A percentile compares a stretch with the other conserved stretches of the same genome.
Conservation (phyloP, 768 basidiomycete species). For the Leccinum truebloodii region DNA sequence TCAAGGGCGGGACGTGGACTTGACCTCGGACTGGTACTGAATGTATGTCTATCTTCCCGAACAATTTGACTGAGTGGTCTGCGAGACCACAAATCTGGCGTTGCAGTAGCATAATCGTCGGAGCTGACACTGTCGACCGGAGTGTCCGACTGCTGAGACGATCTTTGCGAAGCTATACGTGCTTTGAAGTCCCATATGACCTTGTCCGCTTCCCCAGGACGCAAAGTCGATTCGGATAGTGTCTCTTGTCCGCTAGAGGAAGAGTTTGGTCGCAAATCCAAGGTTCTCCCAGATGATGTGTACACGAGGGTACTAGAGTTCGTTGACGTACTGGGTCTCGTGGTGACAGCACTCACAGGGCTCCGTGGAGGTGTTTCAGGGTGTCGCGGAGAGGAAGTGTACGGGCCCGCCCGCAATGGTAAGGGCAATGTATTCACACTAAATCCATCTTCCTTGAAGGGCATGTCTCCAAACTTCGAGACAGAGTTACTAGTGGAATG, state of each 20-base stretch:
- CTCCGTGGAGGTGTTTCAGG: slow-evolving; percentile 63
- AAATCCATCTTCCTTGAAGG: slow-evolving; percentile 33
- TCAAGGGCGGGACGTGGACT: slow-evolving; percentile 33
- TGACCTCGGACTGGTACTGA: slow-evolving; percentile 17
- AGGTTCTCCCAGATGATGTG: slow-evolving; percentile 30
- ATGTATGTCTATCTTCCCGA: slow-evolving; percentile 19
- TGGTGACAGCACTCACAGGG: slow-evolving; percentile 56
- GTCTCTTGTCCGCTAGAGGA: slow-evolving; percentile 35
- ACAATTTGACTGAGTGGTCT: slow-evolving; percentile 32
- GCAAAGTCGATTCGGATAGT: slow-evolving; percentile 33
- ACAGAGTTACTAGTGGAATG: slow-evolving; percentile 29
- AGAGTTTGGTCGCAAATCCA: slow-evolving; percentile 28
- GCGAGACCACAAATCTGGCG: slow-evolving; percentile 34
- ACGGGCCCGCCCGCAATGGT: slow-evolving; percentile 32
- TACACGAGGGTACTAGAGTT: slow-evolving; percentile 29
- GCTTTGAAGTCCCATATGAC: slow-evolving; percentile 31
- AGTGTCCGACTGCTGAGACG: slow-evolving; percentile 18
- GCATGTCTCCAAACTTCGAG: slow-evolving; percentile 35
- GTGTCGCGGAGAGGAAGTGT: slow-evolving; percentile 23
- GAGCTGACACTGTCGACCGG: slow-evolving; percentile 24
- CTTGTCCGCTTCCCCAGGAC: slow-evolving; percentile 34
- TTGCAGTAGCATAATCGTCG: slow-evolving; percentile 33
- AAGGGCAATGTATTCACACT: slow-evolving; percentile 24
- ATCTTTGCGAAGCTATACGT: slow-evolving; percentile 18
- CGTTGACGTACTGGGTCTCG: slow-evolving; percentile 39